Base-by-base conservation (phyloP, 2,329 filamentous ascomycete genomes). In the Mollisiaceae sp. region DNA sequence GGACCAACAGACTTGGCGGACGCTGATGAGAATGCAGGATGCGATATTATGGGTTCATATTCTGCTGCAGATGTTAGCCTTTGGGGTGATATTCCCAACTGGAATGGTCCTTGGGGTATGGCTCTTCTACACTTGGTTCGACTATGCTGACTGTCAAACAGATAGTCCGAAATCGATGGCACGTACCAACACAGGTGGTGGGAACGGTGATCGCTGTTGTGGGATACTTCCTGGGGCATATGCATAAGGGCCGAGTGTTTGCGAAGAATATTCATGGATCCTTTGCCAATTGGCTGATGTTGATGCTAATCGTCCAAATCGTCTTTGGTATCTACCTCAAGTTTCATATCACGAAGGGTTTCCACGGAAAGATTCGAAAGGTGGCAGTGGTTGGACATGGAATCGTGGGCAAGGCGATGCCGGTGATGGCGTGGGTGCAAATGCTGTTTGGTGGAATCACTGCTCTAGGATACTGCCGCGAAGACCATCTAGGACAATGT, bases 391-490 rank as follows among this genome's bases (percentile, higher is more conserved):
- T 88, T 15, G 84, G 84, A 32, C 95, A 99, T 77, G 90, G 91
- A 24, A 78, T 97, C 64, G 79, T 97, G 45, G 95, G 95, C 70
- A 97, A 97, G 79, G 80, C 87, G 1, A 91, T 99, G 83, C 95
- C 95, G 0, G 80, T 98, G 2, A 83, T 93, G 1, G 87, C 91
- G 32, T 99, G 95, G 95, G 85, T 89, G 6, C 95, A 99, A 81
- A 96, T 99, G 89, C 77, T 99, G 8, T 97, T 99, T 78, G 95
- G 95, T 59, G 95, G 93, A 45, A 97, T 99, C 74, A 94, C 94
- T 0, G 85, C 91, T 4, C 83, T 97, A 63, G 95, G 95, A 24
- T 98, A 97, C 82, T 99, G 95, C 78, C 91, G 93, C 71, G 93
- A 85, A 62, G 94, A 98, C 65, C 94, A 99, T 75, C 78, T 93